These are phyloP conservation scores for Furcasterigmium furcatum DNA, from an alignment of 2,329 filamentous ascomycete species.

Conservation along the genomic window DNA sequence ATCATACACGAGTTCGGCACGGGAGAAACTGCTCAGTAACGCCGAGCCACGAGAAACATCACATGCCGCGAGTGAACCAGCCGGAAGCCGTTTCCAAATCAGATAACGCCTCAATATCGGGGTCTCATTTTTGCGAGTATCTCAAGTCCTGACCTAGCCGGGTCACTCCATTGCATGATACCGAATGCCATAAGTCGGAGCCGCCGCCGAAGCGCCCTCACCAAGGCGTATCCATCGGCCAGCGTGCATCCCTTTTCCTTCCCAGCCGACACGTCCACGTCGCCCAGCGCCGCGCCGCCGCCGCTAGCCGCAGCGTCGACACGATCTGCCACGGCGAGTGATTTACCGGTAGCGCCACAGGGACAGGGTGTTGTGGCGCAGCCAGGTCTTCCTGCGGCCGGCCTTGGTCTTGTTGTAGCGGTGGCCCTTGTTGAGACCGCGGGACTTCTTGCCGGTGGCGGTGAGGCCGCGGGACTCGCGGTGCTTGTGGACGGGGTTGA, in stretches of 20 bases:
- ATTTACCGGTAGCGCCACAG: constrained; percentile 95
- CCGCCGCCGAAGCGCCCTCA: constrained; percentile 6
- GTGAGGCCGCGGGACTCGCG: constrained; percentile 97
- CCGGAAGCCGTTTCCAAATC: too few relatives aligned
- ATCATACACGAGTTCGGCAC: too few relatives aligned
- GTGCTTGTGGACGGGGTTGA: constrained; percentile 99
- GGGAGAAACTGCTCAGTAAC: too few relatives aligned
- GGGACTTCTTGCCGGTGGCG: constrained; percentile 98
- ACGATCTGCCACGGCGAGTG: constrained; percentile 6
- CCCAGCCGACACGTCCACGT: constrained; percentile 3
- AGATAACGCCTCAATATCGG: constrained; percentile 4
- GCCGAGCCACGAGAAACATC: too few relatives aligned
- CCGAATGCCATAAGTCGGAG: constrained; percentile 9
- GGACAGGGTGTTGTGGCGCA: constrained; percentile 98
- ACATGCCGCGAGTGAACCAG: too few relatives aligned
- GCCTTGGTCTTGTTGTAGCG: constrained; percentile 98
- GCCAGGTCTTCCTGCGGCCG: constrained; percentile 99
- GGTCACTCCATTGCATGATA: constrained; percentile 13
- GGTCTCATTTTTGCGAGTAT: constrained; percentile 4
- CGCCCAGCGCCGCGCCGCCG: neutral
- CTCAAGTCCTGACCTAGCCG: constrained; percentile 5
- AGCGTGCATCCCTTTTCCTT: constrained; percentile 7
- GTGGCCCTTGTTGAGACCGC: constrained; percentile 99
- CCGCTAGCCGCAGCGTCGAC: neutral
- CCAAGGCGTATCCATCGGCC: neutral